Evolutionary conservation across 306 rosid genomes (phyloP), one percentile per base, ranked within the genome.

Genomic region (Casuarina cunninghamiana): DNA sequence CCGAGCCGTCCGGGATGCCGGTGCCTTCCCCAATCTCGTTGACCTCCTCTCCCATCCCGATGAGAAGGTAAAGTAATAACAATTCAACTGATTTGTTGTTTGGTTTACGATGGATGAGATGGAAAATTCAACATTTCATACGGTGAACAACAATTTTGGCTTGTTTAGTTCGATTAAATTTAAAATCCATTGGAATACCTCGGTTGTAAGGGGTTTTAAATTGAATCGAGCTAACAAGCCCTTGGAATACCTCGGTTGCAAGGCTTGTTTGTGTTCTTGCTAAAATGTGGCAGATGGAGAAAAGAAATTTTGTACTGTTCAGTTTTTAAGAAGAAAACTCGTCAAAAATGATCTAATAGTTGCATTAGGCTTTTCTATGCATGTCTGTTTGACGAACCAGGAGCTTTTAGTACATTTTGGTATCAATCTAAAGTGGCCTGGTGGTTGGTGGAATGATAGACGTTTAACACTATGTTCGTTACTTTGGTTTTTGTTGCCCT

Each of bases 1-100:
- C 8, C 86, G 79, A 17, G 97, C 97, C 49, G 90, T 95, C 12
- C 96, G 93, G 13, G 99, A 91, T 1, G 86, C 97, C 39, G 96
- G 97, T 17, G 93, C 81, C 6, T 84, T 93, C 54, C 85, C 97
- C 50, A 82, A 81, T 74, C 85, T 95, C 51, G 69, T 93, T 39
- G 75, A 81, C 38, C 94, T 93, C 74, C 86, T 95, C 48, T 88
- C 96, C 37, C 79, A 83, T 83, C 73, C 82, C 32, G 84, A 95
- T 50, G 96, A 76, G 65, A 95, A 93, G 99, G 99, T 91, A 13
- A 77, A 72, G 80, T 72, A 70, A 53, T 42, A 10, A 62, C 42
- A 38, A 50, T 81, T 53, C n/a, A 16, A 60, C 73, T 68, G 35
- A 13, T 21, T 72, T 41, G 13, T 11, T 77, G 6, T 75, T 73